Evolutionary conservation across 164 flowering plant species (phyloP), one percentile per base, ranked within the genome.

Genomic region (Vitis rupestris): DNA sequence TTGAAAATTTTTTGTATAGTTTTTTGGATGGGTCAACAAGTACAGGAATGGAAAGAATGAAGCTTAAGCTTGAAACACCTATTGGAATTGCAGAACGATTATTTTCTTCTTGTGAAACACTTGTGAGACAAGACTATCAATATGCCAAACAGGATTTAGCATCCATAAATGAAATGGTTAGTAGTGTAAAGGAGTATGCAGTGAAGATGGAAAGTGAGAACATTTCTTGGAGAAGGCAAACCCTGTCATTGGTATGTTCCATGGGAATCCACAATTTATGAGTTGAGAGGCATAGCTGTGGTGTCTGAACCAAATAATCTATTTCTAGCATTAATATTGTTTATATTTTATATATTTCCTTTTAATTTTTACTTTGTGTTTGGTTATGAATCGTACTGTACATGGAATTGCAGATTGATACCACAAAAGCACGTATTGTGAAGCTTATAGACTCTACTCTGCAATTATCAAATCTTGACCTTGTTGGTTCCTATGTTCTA

Each of bases 61-160:
- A 81, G 74, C 94, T 95, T 68, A 95, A 95, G 84, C 91, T 95
- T 67, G 93, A 82, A 82, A 95, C 99, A 58, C 99, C 98, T 17
- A 72, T 93, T 63, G 73, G 75, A 70, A 93, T 95, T 78, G 93
- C 99, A 11, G 94, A 91, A 37, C 83, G 88, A 60, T 67, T 95
- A 31, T 82, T 95, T 66, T 79, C 83, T 71, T 73, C 93, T 49
- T 87, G 91, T 76, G 87, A 88, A 72, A 73, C 76, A 66, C 83
- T 82, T 59, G 84, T 83, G 61, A 83, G 80, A 66, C 77, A 88
- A 75, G 93, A 93, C 17, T 75, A 65, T 64, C 80, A 79, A 70
- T 61, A 69, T 78, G 94, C 94, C 63, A 79, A 77, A 59, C 78
- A 88, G 75, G 98, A 95, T 75, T 82, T 95, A 76, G 65, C 66